Percentiles rank a stretch among this genome's conserved stretches.
These are phyloP conservation scores for Lepiota brunneoincarnata DNA, from an alignment of 768 basidiomycete genomes.

Conservation along the genomic window DNA sequence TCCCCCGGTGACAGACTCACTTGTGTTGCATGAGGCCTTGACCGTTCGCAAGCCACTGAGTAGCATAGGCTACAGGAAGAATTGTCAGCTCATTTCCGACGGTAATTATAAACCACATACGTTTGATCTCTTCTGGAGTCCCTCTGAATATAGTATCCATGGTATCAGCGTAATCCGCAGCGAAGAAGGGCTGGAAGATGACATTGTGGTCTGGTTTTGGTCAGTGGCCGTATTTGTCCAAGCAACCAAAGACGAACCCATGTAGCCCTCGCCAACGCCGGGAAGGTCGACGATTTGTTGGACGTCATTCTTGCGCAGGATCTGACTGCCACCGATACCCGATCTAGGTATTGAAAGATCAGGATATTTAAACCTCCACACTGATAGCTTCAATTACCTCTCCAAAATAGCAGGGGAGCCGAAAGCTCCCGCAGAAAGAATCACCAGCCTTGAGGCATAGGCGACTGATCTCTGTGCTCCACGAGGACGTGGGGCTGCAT, in stretches of 20 bases:
- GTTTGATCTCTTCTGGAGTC: slow-evolving; percentile 31
- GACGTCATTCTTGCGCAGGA: slow-evolving; percentile 49
- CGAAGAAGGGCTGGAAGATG: slow-evolving; percentile 36
- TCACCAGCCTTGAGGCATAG: slow-evolving; percentile 42
- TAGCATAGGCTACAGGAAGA: slow-evolving; percentile 13
- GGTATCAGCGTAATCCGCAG: slow-evolving; percentile 44
- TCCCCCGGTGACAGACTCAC: slow-evolving; percentile 27
- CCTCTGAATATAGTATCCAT: slow-evolving; percentile 46
- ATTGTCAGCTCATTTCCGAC: neutral
- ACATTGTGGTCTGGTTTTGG: slow-evolving; percentile 37
- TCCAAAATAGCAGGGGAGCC: slow-evolving; percentile 57
- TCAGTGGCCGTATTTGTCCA: neutral
- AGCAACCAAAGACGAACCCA: slow-evolving; percentile 31
- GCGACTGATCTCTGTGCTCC: slow-evolving; percentile 20
- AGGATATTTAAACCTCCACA: neutral
- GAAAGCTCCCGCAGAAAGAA: slow-evolving; percentile 51
- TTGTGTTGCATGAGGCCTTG: slow-evolving; percentile 52
- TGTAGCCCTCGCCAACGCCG: slow-evolving; percentile 72
- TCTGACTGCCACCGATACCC: slow-evolving; percentile 53
- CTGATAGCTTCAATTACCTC: slow-evolving; percentile 20
- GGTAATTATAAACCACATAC: slow-evolving; percentile 26
- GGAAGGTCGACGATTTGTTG: slow-evolving; percentile 58
- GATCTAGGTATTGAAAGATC: slow-evolving; percentile 15
- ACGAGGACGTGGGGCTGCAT: slow-evolving; percentile 25
- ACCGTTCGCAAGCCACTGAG: slow-evolving; percentile 32